Evolutionary conservation across 768 basidiomycete species (phyloP).

Genomic region (Suillus bovinus): DNA sequence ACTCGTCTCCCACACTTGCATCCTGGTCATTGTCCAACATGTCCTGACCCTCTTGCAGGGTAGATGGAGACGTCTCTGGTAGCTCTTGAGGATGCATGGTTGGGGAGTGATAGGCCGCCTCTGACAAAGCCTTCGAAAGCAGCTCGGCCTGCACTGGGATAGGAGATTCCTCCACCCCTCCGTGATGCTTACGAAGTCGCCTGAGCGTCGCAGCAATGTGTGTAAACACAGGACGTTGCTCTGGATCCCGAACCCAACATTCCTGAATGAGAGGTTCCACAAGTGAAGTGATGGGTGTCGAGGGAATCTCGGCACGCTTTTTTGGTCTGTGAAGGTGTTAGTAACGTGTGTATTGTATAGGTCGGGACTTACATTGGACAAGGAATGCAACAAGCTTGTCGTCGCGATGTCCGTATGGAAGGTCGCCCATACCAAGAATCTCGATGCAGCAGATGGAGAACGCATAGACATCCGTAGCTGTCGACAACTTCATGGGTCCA

Average conservation of each 20-base stretch:
- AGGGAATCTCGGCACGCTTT: conserved; percentile 53
- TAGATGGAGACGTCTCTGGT: conserved; percentile 23
- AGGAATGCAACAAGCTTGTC: conserved; percentile 52
- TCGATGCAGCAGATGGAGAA: conserved; percentile 68
- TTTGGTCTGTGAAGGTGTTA: conserved; percentile 39
- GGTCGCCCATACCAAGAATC: conserved; percentile 58
- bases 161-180: conserved; percentile 30
- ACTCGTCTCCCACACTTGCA: neutral
- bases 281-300: conserved; percentile 33
- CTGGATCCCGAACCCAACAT: conserved; percentile 61
- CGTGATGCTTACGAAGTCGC: conserved; percentile 42
- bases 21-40: too few species aligned
- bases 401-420: conserved; percentile 56
- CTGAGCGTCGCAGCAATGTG: conserved; percentile 47
- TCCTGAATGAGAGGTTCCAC: conserved; percentile 44
- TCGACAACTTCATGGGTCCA: conserved; percentile 47
- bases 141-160: conserved; percentile 31
- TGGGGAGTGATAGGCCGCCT: conserved; percentile 30
- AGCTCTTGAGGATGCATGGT: conserved; percentile 38
- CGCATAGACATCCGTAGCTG: conserved; percentile 66
- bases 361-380: conserved; percentile 45
- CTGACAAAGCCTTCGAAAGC: conserved; percentile 16
- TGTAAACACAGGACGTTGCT: conserved; percentile 53
- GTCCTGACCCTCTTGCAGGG: neutral
- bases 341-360: conserved; percentile 18